Conservation (phyloP, 768 basidiomycete species). For the Multifurca ochricompacta region DNA sequence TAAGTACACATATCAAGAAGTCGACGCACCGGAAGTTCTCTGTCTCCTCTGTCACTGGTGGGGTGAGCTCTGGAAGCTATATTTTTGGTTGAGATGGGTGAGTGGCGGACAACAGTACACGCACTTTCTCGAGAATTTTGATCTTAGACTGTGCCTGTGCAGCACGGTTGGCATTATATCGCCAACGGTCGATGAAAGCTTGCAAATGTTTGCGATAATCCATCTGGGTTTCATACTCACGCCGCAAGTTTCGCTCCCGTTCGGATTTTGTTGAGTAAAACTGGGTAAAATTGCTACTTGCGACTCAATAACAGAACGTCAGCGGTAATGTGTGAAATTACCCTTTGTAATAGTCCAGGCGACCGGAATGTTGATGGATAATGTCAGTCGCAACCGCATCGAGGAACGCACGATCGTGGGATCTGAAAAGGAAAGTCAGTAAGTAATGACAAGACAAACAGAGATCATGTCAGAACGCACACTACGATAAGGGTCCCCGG, state of each 20-base stretch:
- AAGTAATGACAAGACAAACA: not conserved
- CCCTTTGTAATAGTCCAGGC: slow-evolving; percentile 98
- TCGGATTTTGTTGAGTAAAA: slow-evolving; percentile 99
- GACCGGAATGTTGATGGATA: slow-evolving; percentile 87
- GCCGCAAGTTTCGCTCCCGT: slow-evolving; percentile 80
- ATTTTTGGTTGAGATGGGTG: not conserved
- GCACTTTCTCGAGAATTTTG: slow-evolving; percentile 67
- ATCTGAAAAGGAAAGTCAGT: slow-evolving; percentile 42
- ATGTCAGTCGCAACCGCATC: slow-evolving; percentile 98
- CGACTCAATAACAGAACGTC: not conserved
- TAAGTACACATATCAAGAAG: not conserved
- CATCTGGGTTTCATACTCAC: slow-evolving; percentile 96
- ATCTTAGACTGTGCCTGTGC: slow-evolving; percentile 78
- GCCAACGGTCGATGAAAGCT: slow-evolving; percentile 97
- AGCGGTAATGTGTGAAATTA: slow-evolving; percentile 26
- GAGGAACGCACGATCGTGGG: slow-evolving; percentile 97
- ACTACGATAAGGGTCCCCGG: slow-evolving; percentile 86
- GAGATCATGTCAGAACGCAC: slow-evolving; percentile 36
- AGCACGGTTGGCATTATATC: slow-evolving; percentile 94
- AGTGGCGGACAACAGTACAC: not conserved
- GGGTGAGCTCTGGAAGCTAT: slow-evolving; percentile 85
- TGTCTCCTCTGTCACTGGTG: slow-evolving; percentile 86
- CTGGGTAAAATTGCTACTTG: slow-evolving; percentile 84
- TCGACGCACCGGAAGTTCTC: slow-evolving; percentile 76
- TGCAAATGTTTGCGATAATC: slow-evolving; percentile 92